Conservation (phyloP, 805 yeast genomes). For the Maudiozyma turicensis region DNA sequence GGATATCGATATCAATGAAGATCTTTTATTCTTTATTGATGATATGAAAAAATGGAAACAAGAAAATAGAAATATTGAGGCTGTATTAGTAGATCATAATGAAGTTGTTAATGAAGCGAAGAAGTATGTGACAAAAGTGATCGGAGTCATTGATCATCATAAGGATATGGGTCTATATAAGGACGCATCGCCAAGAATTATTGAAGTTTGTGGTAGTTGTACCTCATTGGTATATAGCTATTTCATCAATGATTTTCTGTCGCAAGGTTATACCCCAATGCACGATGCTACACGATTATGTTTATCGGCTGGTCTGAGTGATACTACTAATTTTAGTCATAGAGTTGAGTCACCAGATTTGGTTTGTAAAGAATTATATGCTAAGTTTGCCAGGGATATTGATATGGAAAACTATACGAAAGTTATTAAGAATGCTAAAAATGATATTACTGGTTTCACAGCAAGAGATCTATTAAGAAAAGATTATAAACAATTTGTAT, state of each 20-base stretch:
- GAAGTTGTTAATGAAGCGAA: conserved; percentile 42
- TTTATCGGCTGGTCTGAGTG: conserved; percentile 63
- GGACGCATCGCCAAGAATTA: conserved; percentile 52
- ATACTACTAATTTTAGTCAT: conserved; percentile 57
- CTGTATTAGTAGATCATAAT: conserved; percentile 80
- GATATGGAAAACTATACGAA: conserved; percentile 23
- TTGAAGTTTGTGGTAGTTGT: conserved; percentile 67
- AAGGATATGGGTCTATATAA: conserved; percentile 49
- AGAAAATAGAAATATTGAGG: conserved; percentile 20
- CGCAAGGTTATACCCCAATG: conserved; percentile 1
- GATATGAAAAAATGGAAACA: conserved; percentile 37
- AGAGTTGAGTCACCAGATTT: conserved; percentile 56
- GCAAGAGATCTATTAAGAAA: conserved; percentile 58
- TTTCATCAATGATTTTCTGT: conserved; percentile 32
- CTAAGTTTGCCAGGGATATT: conserved; percentile 11
- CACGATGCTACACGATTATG: conserved; percentile 37
- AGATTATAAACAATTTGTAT: conserved; percentile 71
- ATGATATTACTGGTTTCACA: conserved; percentile 51
- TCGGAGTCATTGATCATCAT: conserved; percentile 80
- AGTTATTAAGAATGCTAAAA: conserved; percentile 41
- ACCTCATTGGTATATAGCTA: conserved; percentile 60
- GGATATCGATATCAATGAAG: conserved; percentile 36
- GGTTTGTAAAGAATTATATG: conserved; percentile 35
- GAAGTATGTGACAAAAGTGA: conserved; percentile 30
- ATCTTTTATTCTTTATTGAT: conserved; percentile 53